phyloP scores from a whole-genome alignment of 345 rosid species.

The Crucihimalaya himalaica region DNA sequence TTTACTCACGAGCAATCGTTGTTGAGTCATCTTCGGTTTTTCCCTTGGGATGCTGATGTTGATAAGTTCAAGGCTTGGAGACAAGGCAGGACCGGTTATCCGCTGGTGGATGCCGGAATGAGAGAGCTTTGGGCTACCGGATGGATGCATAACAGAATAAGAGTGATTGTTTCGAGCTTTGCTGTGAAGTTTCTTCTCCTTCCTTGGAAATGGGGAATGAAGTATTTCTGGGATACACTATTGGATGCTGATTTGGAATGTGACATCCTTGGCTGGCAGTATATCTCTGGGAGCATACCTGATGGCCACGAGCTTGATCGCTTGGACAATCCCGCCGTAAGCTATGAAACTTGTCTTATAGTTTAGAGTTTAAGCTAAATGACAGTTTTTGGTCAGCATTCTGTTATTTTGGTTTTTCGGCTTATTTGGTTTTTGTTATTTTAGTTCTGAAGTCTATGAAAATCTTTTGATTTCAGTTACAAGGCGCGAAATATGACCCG shows the following conservation, averaged over 20 bases:
- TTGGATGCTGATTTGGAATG: constrained; percentile 89
- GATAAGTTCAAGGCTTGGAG: constrained; percentile 84
- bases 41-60: constrained; percentile 75
- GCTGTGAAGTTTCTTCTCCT: constrained; percentile 86
- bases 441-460: not conserved
- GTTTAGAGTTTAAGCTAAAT: not conserved
- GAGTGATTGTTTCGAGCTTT: constrained; percentile 88
- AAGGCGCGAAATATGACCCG: constrained; percentile 75
- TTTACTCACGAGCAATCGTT: constrained; percentile 80
- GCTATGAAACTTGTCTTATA: constrained; percentile 13
- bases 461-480: constrained; percentile 53
- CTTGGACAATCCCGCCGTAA: constrained; percentile 81
- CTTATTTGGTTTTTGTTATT: not conserved
- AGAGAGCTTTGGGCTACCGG: constrained; percentile 99
- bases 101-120: constrained; percentile 97
- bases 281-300: constrained; percentile 89
- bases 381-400: not conserved
- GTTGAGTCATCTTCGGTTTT: constrained; percentile 63
- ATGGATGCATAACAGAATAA: constrained; percentile 84
- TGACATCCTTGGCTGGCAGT: constrained; percentile 95
- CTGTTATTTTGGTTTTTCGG: not conserved
- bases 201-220: constrained; percentile 99
- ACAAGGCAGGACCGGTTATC: constrained; percentile 93
- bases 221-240: constrained; percentile 94
- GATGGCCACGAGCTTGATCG: constrained; percentile 97